These are phyloP conservation scores for Candida palmyrensis DNA, from an alignment of 805 yeast species.

Conservation along the genomic window DNA sequence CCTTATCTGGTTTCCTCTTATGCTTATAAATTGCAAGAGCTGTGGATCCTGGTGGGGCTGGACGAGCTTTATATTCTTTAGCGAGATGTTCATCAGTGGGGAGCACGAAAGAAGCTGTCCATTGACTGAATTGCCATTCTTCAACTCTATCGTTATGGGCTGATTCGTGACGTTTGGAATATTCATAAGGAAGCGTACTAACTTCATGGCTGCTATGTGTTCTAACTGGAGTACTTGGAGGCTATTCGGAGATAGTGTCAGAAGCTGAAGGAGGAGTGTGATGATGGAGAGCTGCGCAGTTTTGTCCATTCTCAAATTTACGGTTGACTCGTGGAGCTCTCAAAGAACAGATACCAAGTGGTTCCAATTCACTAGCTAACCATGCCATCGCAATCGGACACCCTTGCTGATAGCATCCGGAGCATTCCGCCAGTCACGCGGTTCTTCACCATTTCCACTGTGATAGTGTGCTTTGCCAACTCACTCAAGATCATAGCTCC, in stretches of 20 bases:
- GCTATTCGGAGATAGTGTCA: not conserved
- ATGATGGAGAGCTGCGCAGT: not conserved
- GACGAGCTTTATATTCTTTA: constrained; percentile 77
- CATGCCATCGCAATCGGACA: too few relatives aligned
- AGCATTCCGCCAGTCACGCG: constrained; percentile 61
- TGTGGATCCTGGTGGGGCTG: constrained; percentile 66
- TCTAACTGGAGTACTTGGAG: not conserved
- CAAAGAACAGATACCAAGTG: too few relatives aligned
- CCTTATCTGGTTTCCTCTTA: constrained; percentile 86
- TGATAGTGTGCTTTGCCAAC: constrained; percentile 36
- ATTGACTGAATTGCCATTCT: constrained; percentile 81
- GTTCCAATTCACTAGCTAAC: too few relatives aligned
- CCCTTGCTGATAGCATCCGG: constrained; percentile 16
- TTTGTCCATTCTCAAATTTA: not conserved
- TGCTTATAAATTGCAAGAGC: constrained; percentile 68
- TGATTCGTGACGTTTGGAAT: constrained; percentile 61
- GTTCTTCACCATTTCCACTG: constrained; percentile 44
- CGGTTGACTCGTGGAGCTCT: not conserved
- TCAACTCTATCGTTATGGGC: constrained; percentile 84
- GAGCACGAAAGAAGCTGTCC: constrained; percentile 84
- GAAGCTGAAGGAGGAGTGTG: not conserved
- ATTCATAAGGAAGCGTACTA: constrained; percentile 78
- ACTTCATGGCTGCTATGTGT: constrained; percentile 42
- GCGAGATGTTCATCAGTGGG: constrained; percentile 84
- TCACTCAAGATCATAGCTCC: constrained; percentile 16